Conservation (phyloP, 2,329 filamentous ascomycete species). For the Orbilia oligospora region DNA sequence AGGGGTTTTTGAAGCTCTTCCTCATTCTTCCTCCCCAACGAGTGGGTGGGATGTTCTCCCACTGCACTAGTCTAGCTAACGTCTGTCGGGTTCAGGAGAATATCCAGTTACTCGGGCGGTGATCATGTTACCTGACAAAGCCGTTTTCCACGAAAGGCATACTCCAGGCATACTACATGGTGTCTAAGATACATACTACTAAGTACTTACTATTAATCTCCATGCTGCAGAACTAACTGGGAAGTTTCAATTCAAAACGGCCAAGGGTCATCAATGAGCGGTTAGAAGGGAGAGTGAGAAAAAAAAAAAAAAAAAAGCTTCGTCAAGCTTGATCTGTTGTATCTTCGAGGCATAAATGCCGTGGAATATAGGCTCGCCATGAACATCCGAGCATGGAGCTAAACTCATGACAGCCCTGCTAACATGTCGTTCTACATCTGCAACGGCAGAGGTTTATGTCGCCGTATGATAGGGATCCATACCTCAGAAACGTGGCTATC, state of each 20-base stretch:
- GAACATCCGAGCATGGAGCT: constrained; percentile 47
- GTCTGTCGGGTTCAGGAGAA: constrained; percentile 46
- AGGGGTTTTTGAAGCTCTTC: constrained; percentile 43
- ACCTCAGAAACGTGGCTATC: constrained; percentile 52
- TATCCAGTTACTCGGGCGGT: constrained; percentile 29
- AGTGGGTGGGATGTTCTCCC: constrained; percentile 36
- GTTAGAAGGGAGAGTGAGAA: constrained; percentile 18
- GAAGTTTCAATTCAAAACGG: constrained; percentile 39
- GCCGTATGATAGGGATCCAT: constrained; percentile 55
- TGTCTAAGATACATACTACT: constrained; percentile 20
- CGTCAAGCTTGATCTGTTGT: constrained; percentile 29
- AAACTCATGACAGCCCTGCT: constrained; percentile 38
- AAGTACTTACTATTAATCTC: constrained; percentile 43
- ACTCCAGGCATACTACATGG: constrained; percentile 16
- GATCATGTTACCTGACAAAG: constrained; percentile 45
- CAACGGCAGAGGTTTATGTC: constrained; percentile 51
- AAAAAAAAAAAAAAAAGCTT: constrained; percentile 39
- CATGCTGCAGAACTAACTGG: constrained; percentile 43
- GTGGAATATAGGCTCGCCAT: constrained; percentile 49
- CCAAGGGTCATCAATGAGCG: constrained; percentile 28
- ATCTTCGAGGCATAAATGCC: constrained; percentile 49
- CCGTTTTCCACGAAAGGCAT: constrained; percentile 31
- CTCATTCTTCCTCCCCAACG: constrained; percentile 39
- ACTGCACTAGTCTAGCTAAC: constrained; percentile 15
- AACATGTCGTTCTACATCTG: constrained; percentile 33